Percentiles rank a stretch among this genome's conserved stretches.
phyloP scores from a whole-genome alignment of 73 alveolate genomes.

The Stentor coeruleus region DNA sequence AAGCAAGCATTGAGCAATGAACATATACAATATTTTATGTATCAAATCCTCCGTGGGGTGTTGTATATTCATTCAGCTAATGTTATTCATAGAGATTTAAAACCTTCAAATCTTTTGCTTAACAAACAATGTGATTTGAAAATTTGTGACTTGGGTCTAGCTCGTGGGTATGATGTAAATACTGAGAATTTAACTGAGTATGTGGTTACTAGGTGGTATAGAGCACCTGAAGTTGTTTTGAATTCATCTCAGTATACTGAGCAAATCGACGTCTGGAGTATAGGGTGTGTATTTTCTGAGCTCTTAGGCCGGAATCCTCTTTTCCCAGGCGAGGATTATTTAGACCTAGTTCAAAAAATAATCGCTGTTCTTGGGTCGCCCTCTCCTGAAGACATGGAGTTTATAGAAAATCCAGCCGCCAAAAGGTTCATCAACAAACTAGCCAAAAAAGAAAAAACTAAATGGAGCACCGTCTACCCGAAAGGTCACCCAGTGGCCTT shows the following conservation, averaged over 20 bases:
- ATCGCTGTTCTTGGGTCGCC: slow-evolving; percentile 89
- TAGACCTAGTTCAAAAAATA: slow-evolving; percentile 75
- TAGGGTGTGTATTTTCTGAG: slow-evolving; percentile 86
- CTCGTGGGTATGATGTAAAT: slow-evolving; percentile 72
- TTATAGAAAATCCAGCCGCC: slow-evolving; percentile 83
- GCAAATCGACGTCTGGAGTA: slow-evolving; percentile 77
- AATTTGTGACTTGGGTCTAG: slow-evolving; percentile 74
- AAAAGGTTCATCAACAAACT: slow-evolving; percentile 76
- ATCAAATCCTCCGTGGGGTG: slow-evolving; percentile 78
- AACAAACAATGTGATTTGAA: slow-evolving; percentile 84
- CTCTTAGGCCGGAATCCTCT: slow-evolving; percentile 83
- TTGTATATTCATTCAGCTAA: slow-evolving; percentile 82
- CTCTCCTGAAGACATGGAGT: slow-evolving; percentile 76
- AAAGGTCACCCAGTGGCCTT: slow-evolving; percentile 82
- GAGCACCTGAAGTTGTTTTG: slow-evolving; percentile 58
- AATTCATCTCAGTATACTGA: slow-evolving; percentile 76
- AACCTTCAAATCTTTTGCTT: slow-evolving; percentile 77
- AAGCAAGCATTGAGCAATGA: slow-evolving; percentile 80
- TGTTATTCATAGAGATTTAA: slow-evolving; percentile 80
- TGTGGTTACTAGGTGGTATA: slow-evolving; percentile 66
- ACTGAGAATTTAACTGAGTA: slow-evolving; percentile 69
- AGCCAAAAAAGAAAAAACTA: slow-evolving; percentile 74
- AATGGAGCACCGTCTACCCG: slow-evolving; percentile 82
- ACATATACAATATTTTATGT: slow-evolving; percentile 82
- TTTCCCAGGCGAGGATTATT: slow-evolving; percentile 88